These are phyloP conservation scores for Candida dajiaensis DNA, from an alignment of 805 yeast species.

Conservation along the genomic window DNA sequence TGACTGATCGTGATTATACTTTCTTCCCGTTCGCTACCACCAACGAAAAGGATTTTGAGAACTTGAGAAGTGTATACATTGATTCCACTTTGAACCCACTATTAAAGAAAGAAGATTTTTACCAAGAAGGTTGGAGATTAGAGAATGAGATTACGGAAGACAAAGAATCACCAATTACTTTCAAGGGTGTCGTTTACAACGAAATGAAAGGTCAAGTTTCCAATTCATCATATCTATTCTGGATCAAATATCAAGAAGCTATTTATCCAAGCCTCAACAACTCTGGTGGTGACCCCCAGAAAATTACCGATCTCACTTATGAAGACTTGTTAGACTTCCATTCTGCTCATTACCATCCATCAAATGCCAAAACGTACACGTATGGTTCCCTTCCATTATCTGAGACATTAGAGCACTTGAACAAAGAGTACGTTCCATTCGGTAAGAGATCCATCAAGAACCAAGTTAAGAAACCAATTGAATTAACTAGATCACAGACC, in stretches of 20 bases:
- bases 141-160: constrained; percentile 66
- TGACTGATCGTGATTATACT: constrained; percentile 97
- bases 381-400: constrained; percentile 74
- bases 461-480: constrained; percentile 20
- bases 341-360: constrained; percentile 73
- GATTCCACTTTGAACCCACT: constrained; percentile 85
- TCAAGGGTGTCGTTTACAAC: constrained; percentile 95
- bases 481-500: constrained; percentile 27
- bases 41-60: constrained; percentile 70
- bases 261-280: constrained; percentile 81
- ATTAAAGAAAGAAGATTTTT: constrained; percentile 71
- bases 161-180: constrained; percentile 51
- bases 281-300: constrained; percentile 90
- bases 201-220: constrained; percentile 98
- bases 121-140: constrained; percentile 96
- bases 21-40: constrained; percentile 96
- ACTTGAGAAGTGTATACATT: constrained; percentile 80
- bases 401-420: constrained; percentile 52
- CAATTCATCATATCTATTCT: constrained; percentile 78
- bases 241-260: constrained; percentile 76
- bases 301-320: constrained; percentile 68
- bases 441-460: constrained; percentile 44
- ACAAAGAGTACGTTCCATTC: constrained; percentile 43
- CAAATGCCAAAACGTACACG: constrained; percentile 80
- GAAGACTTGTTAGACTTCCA: constrained; percentile 79